Conservation (phyloP, 2,329 filamentous ascomycete genomes). For the Penicillium sp. region DNA sequence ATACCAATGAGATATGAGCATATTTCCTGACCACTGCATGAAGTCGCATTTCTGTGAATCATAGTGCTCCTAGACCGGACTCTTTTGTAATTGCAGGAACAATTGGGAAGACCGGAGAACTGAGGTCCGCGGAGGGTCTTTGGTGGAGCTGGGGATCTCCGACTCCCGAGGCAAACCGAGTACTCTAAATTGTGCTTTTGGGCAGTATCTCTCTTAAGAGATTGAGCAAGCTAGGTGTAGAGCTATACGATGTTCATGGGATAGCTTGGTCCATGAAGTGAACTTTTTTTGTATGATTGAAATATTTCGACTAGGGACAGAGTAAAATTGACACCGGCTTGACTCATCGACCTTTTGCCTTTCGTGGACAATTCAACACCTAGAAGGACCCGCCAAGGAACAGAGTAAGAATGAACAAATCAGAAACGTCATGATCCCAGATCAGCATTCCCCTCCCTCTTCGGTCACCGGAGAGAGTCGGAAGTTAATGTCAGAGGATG, state of each 20-base stretch:
- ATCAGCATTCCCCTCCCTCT: conserved; percentile 13
- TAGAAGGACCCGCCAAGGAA: not conserved
- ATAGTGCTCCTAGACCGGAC: too few species aligned
- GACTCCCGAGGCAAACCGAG: conserved; percentile 1
- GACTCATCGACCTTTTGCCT: not conserved
- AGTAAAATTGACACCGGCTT: too few species aligned
- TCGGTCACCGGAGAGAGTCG: conserved; percentile 30
- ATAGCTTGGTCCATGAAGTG: too few species aligned
- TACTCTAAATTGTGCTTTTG: too few species aligned
- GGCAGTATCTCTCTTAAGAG: too few species aligned
- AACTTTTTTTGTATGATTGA: too few species aligned
- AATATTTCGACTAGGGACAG: too few species aligned
- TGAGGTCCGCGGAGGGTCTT: conserved; percentile 1
- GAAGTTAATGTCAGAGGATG: conserved; percentile 11
- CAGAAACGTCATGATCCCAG: conserved; percentile 18
- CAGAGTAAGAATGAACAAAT: conserved; percentile 5
- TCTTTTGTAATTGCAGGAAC: not conserved
- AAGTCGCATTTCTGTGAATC: not conserved
- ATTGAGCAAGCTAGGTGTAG: too few species aligned
- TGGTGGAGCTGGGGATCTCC: conserved; percentile 1
- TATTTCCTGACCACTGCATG: not conserved
- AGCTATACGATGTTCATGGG: too few species aligned
- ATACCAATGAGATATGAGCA: not conserved
- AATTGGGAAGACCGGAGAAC: not conserved
- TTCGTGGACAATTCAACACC: not conserved